phyloP scores from a whole-genome alignment of 2,329 filamentous ascomycete genomes.

The Fusarium sp. region DNA sequence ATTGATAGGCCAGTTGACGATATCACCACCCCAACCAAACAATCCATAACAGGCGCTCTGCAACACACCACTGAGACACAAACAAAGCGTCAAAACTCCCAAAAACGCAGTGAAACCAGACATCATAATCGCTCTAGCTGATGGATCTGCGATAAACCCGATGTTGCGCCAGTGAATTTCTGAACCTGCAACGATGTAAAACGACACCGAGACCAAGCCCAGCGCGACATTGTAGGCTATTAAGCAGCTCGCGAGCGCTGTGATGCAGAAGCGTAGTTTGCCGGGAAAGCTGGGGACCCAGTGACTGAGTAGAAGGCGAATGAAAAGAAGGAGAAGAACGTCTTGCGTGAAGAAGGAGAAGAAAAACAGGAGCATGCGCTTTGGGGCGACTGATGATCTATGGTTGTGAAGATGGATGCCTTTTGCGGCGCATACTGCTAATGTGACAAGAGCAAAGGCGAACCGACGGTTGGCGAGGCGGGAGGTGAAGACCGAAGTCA shows the following conservation, averaged over 20 bases:
- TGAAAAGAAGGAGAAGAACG: slow-evolving; percentile 47
- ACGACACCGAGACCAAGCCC: slow-evolving; percentile 47
- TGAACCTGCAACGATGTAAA: slow-evolving; percentile 50
- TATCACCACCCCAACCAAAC: slow-evolving; percentile 46
- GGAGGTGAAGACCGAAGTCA: slow-evolving; percentile 30
- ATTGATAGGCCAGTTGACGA: slow-evolving; percentile 46
- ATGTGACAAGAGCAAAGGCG: slow-evolving; percentile 49
- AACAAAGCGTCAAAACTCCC: slow-evolving; percentile 33
- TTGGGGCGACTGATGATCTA: slow-evolving; percentile 46
- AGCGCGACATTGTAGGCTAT: slow-evolving; percentile 42
- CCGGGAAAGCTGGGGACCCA: slow-evolving; percentile 37
- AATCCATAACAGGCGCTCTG: slow-evolving; percentile 45
- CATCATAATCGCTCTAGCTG: slow-evolving; percentile 50
- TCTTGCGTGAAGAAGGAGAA: slow-evolving; percentile 54
- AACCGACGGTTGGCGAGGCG: slow-evolving; percentile 48
- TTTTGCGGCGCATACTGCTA: slow-evolving; percentile 50
- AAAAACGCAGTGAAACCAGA: slow-evolving; percentile 48
- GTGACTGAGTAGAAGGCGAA: slow-evolving; percentile 49
- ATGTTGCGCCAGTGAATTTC: slow-evolving; percentile 54
- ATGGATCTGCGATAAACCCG: slow-evolving; percentile 49
- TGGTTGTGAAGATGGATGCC: slow-evolving; percentile 50
- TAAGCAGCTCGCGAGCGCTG: slow-evolving; percentile 29
- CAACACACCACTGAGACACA: slow-evolving; percentile 42
- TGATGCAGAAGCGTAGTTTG: slow-evolving; percentile 25
- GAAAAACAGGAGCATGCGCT: slow-evolving; percentile 48